Evolutionary conservation across 129 eudicot genomes (phyloP), one percentile per base, ranked within the genome.

Genomic region (Centrapalus pauciflorus): DNA sequence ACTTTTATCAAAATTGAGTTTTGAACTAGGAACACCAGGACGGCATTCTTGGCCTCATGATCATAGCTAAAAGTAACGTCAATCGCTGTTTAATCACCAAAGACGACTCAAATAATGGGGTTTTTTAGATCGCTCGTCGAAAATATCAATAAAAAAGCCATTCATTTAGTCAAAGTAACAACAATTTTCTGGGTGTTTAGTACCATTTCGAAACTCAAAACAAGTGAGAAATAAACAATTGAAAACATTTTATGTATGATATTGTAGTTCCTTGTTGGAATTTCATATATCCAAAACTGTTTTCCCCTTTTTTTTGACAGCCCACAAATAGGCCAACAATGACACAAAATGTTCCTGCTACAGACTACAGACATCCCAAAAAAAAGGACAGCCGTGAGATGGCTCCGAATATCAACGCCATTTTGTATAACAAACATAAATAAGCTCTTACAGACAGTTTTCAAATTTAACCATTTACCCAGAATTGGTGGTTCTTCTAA

Each of bases 1-100:
- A 7, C n/a, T 37, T 37, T 68, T 32, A 60, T 38, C 49, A 77
- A 28, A 28, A 58, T 37, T 2, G n/a, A n/a, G n/a, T n/a, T n/a
- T n/a, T n/a, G n/a, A n/a, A n/a, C n/a, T n/a, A n/a, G n/a, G n/a
- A n/a, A n/a, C n/a, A n/a, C n/a, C n/a, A n/a, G n/a, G n/a, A n/a
- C n/a, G n/a, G n/a, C n/a, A n/a, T n/a, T n/a, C n/a, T n/a, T n/a
- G n/a, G n/a, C n/a, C n/a, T n/a, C n/a, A n/a, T n/a, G n/a, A n/a
- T n/a, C n/a, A n/a, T n/a, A n/a, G n/a, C n/a, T n/a, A n/a, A n/a
- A n/a, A n/a, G n/a, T n/a, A n/a, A n/a, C n/a, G n/a, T n/a, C n/a
- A n/a, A n/a, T n/a, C n/a, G 34, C 24, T 11, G 16, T 38, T 38
- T 16, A 38, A 38, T 16, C 46, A 11, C 16, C 46, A 38, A 38